These are phyloP conservation scores for Eimeria maxima DNA, from an alignment of 169 alveolate species.

Conservation along the genomic window DNA sequence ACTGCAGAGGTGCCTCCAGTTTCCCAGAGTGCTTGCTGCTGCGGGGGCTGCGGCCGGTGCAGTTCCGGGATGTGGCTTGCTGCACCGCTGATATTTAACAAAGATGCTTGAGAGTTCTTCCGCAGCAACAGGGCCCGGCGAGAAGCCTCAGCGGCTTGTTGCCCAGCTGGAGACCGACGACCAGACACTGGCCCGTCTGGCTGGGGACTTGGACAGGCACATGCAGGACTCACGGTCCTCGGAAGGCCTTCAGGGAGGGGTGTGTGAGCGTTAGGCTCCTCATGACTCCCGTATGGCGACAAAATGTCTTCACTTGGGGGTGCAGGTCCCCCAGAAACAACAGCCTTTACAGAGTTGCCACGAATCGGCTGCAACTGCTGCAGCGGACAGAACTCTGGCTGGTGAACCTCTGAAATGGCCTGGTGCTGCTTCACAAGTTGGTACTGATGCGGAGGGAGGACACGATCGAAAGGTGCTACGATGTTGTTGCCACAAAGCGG, in stretches of 20 bases:
- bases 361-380: neutral
- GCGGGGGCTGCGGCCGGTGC: neutral
- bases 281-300: neutral
- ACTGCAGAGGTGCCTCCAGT: neutral
- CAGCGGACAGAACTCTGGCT: neutral
- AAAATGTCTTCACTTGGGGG: neutral
- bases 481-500: neutral
- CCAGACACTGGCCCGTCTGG: neutral
- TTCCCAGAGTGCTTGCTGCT: constrained; percentile 49
- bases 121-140: constrained; percentile 47
- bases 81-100: constrained; percentile 16
- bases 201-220: neutral
- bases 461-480: neutral
- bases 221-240: neutral
- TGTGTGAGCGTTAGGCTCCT: neutral
- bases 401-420: neutral
- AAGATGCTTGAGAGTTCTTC: constrained; percentile 27
- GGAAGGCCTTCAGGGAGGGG: neutral
- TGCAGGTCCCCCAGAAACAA: neutral
- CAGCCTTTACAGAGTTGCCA: neutral
- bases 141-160: constrained; percentile 68
- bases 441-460: neutral
- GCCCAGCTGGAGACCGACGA: constrained; percentile 60
- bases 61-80: constrained; percentile 11
- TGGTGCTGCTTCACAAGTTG: constrained; percentile 15